Percentiles rank a stretch among this genome's conserved stretches.
phyloP scores from a whole-genome alignment of 2,329 filamentous ascomycete species.

The Myriosclerotinia duriaeana region DNA sequence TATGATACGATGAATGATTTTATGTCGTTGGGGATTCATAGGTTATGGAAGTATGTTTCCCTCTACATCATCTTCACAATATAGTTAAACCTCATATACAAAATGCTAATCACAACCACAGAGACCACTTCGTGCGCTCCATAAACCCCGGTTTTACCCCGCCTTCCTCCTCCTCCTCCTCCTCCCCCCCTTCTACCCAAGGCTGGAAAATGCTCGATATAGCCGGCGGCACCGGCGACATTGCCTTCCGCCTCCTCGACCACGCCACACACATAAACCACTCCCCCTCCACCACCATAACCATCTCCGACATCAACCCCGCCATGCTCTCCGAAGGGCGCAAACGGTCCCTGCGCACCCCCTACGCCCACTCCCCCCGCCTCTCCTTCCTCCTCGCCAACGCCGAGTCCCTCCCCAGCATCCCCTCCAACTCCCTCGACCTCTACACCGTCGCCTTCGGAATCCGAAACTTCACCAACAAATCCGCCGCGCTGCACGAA shows the following conservation, averaged over 20 bases:
- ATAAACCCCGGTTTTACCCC: constrained; percentile 65
- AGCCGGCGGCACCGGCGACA: constrained; percentile 94
- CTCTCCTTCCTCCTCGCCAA: constrained; percentile 84
- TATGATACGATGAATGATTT: constrained; percentile 99
- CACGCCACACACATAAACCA: constrained; percentile 78
- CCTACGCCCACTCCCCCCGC: constrained; percentile 53
- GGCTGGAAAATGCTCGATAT: constrained; percentile 86
- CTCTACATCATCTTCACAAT: background rate
- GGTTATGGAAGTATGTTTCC: constrained; percentile 74
- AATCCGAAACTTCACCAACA: constrained; percentile 95
- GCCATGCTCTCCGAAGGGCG: constrained; percentile 89
- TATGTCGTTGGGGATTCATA: constrained; percentile 96
- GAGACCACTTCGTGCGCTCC: constrained; percentile 87
- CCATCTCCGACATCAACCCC: constrained; percentile 93
- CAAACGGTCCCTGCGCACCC: constrained; percentile 66
- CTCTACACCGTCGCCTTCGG: constrained; percentile 97
- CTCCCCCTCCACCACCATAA: constrained; percentile 79
- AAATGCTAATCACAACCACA: constrained; percentile 38
- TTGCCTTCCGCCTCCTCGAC: constrained; percentile 93
- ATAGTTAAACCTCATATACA: background rate
- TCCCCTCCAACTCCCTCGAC: constrained; percentile 74
- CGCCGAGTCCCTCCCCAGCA: constrained; percentile 69
- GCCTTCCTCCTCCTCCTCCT: constrained; percentile 41
- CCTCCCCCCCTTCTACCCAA: constrained; percentile 43
- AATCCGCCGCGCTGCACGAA: constrained; percentile 76